Evolutionary conservation across 768 basidiomycete species (phyloP).

Genomic region (Fomitopsis serialis): DNA sequence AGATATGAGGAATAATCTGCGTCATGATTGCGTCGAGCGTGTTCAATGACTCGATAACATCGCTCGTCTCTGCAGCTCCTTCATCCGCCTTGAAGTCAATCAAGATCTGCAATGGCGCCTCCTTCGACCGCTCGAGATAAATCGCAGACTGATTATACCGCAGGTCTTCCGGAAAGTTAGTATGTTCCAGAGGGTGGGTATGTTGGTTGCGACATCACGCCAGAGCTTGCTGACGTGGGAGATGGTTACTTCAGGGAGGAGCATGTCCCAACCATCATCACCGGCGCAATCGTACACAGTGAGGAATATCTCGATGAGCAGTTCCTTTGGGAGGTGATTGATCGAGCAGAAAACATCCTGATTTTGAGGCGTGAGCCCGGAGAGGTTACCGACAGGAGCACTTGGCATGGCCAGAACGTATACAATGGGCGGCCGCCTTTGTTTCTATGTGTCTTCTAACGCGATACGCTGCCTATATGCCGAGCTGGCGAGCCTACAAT

Average conservation of each 20-base stretch:
- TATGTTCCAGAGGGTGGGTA: constrained; percentile 51
- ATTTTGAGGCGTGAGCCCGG: no score
- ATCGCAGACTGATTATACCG: constrained; percentile 38
- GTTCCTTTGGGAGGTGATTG: constrained; percentile 50
- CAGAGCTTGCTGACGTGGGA: constrained; percentile 63
- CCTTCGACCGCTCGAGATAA: constrained; percentile 50
- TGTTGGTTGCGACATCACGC: constrained; percentile 46
- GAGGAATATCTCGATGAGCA: constrained; percentile 41
- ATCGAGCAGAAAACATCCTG: constrained; percentile 25
- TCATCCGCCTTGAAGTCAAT: constrained; percentile 30
- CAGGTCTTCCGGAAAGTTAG: constrained; percentile 36
- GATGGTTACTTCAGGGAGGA: constrained; percentile 45
- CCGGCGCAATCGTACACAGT: constrained; percentile 27
- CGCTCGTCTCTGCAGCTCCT: constrained; percentile 10
- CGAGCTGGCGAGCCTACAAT: no score
- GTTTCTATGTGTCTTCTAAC: no score
- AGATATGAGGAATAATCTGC: constrained; percentile 46
- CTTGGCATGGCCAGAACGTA: no score
- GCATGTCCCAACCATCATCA: constrained; percentile 14
- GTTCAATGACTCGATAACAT: constrained; percentile 6
- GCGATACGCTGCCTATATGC: no score
- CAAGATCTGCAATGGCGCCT: constrained; percentile 46
- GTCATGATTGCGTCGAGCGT: constrained; percentile 19
- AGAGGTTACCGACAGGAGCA: no score
- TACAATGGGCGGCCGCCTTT: no score